Base-by-base conservation (phyloP, 805 yeast species). In the Candida qinlingensis region DNA sequence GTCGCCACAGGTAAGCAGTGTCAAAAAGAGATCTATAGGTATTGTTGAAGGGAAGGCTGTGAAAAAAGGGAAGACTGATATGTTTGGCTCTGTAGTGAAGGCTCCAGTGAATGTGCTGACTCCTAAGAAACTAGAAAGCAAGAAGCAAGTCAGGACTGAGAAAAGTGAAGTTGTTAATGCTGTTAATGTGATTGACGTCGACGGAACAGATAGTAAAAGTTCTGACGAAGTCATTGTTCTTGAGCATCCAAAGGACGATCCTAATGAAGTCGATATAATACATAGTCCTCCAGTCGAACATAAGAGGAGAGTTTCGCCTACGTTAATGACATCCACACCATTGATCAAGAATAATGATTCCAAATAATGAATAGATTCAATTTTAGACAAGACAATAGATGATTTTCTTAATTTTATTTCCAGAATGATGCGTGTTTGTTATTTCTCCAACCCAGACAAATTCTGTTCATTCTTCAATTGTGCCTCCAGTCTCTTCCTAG, bases 401-500 rank as follows among this genome's bases (percentile, higher is more conserved):
- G 11, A 12, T 12, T 39, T 29, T 28, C 26, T 34, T 26, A 13
- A 31, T 3, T 31, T 2, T 8, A 31, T 8, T 31, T 8, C 34
- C 11, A 39, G 13, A 27, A 28, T 9, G 13, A 37, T 36, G 27
- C 6, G 2, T 34, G 35, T 11, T 33, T 8, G 6, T 34, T 8
- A 27, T 31, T 13, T 38, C 54, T 62, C 40, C 57, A 61, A 45
- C 0, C 33, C 46, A 7, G 53, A 36, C 9, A 62, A 42, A 38
- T 59, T 55, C 45, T 59, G 62, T 40, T 62, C 61, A 30, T 61
- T 61, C 35, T 47, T 52, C 45, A 62, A 38, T 46, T 60, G 64
- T 1, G 63, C 50, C 47, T 69, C 78, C 63, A 88, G 69, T 61
- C 83, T 75, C 55, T 72, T 66, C 55, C 90, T 76, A 1, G 90